These are phyloP conservation scores for Parasitella parasitica DNA, from an alignment of 371 early-diverging fungal genomes.

Conservation along the genomic window DNA sequence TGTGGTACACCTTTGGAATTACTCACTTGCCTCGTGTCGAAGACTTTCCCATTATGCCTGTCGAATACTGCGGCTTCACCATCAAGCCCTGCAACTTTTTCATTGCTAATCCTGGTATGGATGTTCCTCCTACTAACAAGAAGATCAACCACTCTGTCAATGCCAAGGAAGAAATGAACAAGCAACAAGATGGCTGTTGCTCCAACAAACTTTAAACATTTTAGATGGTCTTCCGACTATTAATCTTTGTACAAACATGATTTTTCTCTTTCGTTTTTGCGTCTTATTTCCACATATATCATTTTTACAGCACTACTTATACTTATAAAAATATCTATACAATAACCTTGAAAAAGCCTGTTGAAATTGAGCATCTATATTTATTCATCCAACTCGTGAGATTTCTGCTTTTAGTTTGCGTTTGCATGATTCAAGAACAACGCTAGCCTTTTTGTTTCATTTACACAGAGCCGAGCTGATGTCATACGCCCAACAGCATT, in stretches of 20 bases:
- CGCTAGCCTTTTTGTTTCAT: not conserved
- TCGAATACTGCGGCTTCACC: constrained; percentile 48
- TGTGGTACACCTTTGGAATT: constrained; percentile 57
- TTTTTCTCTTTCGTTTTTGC: not conserved
- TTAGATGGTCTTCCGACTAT: not conserved
- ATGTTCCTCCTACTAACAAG: constrained; percentile 50
- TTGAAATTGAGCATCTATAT: too few species aligned
- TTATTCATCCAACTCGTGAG: too few species aligned
- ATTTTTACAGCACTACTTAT: not conserved
- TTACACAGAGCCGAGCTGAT: too few species aligned
- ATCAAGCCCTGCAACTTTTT: constrained; percentile 57
- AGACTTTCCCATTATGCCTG: constrained; percentile 59
- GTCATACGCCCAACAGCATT: too few species aligned
- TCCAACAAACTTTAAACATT: constrained; percentile 35
- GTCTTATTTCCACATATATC: not conserved
- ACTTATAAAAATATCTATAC: not conserved
- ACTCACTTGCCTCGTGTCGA: constrained; percentile 55
- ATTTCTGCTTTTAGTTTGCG: too few species aligned
- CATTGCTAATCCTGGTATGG: constrained; percentile 47
- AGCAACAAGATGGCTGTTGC: constrained; percentile 21
- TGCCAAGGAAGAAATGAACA: constrained; percentile 25
- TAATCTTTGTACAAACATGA: not conserved
- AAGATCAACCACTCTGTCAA: constrained; percentile 40
- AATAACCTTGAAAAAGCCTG: not conserved
- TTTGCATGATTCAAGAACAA: not conserved